Conservation (phyloP, 169 alveolate genomes). For the Toxoplasma gondii region DNA sequence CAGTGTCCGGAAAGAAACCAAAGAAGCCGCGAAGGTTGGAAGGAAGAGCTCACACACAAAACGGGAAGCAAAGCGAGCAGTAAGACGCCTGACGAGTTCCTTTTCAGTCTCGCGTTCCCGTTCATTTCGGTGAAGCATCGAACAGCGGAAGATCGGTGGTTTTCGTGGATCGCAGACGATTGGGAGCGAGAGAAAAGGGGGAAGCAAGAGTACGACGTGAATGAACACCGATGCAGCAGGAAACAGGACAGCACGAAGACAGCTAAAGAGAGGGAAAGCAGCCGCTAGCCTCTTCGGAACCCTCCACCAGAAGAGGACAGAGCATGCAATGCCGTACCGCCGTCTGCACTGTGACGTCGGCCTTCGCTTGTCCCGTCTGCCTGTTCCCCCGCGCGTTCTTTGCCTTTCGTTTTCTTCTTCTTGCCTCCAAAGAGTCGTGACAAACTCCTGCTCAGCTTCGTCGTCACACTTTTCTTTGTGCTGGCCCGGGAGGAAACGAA, state of each 20-base stretch:
- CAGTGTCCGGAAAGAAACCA: background rate
- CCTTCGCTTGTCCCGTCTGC: background rate
- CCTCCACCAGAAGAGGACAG: no score
- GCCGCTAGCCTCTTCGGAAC: no score
- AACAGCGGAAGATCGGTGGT: no score
- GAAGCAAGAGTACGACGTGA: background rate
- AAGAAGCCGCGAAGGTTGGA: background rate
- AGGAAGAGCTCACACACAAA: background rate
- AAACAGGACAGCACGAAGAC: no score
- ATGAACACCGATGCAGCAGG: background rate
- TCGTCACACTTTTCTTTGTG: background rate
- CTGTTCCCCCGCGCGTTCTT: background rate
- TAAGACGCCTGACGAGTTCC: background rate
- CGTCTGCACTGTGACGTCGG: background rate
- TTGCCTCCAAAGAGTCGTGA: background rate
- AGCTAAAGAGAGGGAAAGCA: no score
- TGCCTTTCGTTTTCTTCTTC: background rate
- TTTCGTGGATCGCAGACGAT: background rate
- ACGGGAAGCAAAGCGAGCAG: background rate
- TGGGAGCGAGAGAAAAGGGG: background rate
- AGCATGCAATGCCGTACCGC: background rate
- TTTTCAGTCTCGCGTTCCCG: background rate
- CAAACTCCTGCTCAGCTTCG: background rate
- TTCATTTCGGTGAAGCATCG: no score
- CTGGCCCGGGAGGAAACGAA: slow-evolving; percentile 10